phyloP scores from a whole-genome alignment of 768 basidiomycete species.

The Brasilioporus rufonigricans region DNA sequence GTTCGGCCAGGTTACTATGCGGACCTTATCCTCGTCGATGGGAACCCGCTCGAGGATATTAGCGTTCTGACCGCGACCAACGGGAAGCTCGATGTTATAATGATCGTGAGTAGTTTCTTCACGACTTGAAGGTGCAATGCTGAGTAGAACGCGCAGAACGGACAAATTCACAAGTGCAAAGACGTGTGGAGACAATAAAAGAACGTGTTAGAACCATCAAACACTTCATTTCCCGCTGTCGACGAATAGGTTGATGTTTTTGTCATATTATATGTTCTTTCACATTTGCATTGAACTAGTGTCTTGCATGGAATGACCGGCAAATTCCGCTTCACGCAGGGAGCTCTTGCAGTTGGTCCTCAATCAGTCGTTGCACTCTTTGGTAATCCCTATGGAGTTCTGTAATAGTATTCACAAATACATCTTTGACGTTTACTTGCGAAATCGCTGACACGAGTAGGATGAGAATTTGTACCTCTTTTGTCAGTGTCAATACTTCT shows the following conservation, averaged over 20 bases:
- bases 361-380: too few relatives aligned
- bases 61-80: constrained; percentile 28
- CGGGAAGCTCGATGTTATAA: constrained; percentile 33
- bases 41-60: constrained; percentile 37
- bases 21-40: constrained; percentile 36
- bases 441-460: too few relatives aligned
- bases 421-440: too few relatives aligned
- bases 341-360: too few relatives aligned
- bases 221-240: not conserved
- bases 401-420: too few relatives aligned
- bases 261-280: not conserved
- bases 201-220: not conserved
- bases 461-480: too few relatives aligned
- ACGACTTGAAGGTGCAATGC: not conserved
- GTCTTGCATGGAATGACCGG: not conserved
- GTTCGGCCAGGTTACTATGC: constrained; percentile 37
- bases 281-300: not conserved
- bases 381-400: too few relatives aligned
- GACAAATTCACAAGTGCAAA: constrained; percentile 23
- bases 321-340: too few relatives aligned
- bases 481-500: too few relatives aligned
- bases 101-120: constrained; percentile 28
- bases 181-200: not conserved
- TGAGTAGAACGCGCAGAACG: constrained; percentile 19
- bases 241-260: not conserved